phyloP scores from a whole-genome alignment of 495 filamentous ascomycete species.

The Penicillium soppii region DNA sequence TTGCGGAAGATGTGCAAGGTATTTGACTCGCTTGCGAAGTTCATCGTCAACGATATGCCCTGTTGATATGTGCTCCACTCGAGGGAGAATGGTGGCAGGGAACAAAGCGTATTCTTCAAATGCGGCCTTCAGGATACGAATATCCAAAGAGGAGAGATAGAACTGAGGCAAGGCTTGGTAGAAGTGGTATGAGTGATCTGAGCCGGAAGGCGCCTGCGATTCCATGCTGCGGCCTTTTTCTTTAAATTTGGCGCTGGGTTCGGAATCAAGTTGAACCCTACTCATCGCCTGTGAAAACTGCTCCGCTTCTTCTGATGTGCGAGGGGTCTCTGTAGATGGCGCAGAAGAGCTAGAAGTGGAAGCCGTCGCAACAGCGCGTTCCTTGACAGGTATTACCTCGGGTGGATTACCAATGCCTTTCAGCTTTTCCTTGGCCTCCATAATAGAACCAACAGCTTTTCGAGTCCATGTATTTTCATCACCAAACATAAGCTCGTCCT shows the following conservation, averaged over 20 bases:
- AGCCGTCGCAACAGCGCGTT: conserved; percentile 46
- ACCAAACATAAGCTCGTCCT: conserved; percentile 91
- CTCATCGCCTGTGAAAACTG: conserved; percentile 31
- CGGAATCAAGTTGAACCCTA: conserved; percentile 20
- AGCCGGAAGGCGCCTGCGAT: conserved; percentile 24
- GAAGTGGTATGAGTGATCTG: conserved; percentile 66
- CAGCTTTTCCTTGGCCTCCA: conserved; percentile 69
- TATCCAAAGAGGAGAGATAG: conserved; percentile 91
- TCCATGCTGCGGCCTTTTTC: conserved; percentile 26
- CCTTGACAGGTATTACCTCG: conserved; percentile 38
- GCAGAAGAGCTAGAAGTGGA: conserved; percentile 40
- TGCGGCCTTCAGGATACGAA: conserved; percentile 87
- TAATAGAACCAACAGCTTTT: conserved; percentile 72
- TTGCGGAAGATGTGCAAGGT: conserved; percentile 85
- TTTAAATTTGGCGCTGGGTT: conserved; percentile 21
- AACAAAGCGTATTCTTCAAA: conserved; percentile 83
- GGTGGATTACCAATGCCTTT: conserved; percentile 72
- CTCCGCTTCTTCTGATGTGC: conserved; percentile 21
- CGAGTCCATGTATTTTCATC: conserved; percentile 90
- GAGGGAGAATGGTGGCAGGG: conserved; percentile 85
- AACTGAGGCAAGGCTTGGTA: conserved; percentile 89
- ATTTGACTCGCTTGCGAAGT: conserved; percentile 81
- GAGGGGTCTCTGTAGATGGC: conserved; percentile 8
- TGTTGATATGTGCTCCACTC: conserved; percentile 87
- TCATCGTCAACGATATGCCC: conserved; percentile 91